A percentile compares a stretch with the other conserved stretches of the same genome.
phyloP scores from a whole-genome alignment of 805 yeast species.

The Cyberlindnera bimundalis region DNA sequence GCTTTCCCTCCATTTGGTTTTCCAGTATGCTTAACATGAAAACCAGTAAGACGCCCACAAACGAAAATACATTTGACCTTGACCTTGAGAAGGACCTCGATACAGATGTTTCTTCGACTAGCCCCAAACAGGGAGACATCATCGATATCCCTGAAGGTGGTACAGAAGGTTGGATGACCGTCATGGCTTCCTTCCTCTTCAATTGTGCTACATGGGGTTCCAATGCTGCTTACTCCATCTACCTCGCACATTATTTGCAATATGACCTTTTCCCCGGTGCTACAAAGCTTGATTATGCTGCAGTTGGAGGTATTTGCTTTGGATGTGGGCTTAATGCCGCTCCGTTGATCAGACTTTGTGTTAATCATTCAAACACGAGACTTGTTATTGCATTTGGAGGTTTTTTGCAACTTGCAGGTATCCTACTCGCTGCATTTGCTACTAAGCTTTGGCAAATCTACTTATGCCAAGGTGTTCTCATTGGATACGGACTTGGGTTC shows the following conservation, averaged over 20 bases:
- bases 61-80: conserved; percentile 1
- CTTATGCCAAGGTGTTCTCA: conserved; percentile 63
- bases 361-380: conserved; percentile 34
- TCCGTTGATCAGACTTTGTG: conserved; percentile 41
- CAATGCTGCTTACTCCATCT: conserved; percentile 48
- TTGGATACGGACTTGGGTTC: conserved; percentile 51
- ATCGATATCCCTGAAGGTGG: conserved; percentile 29
- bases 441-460: conserved; percentile 61
- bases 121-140: neutral
- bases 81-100: conserved; percentile 7
- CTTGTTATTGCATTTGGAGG: conserved; percentile 47
- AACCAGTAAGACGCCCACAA: conserved; percentile 3
- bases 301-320: conserved; percentile 65
- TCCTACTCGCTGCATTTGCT: conserved; percentile 57
- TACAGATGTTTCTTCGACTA: too few relatives aligned
- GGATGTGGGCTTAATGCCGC: conserved; percentile 53
- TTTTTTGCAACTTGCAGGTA: conserved; percentile 48
- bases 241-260: conserved; percentile 54
- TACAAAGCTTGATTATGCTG: conserved; percentile 55
- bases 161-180: conserved; percentile 26
- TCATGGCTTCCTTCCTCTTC: conserved; percentile 22
- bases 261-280: conserved; percentile 50
- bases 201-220: conserved; percentile 29
- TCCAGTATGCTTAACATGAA: neutral
- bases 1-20: neutral